phyloP scores from a whole-genome alignment of 2,329 filamentous ascomycete genomes.

The Epichloe sibirici region DNA sequence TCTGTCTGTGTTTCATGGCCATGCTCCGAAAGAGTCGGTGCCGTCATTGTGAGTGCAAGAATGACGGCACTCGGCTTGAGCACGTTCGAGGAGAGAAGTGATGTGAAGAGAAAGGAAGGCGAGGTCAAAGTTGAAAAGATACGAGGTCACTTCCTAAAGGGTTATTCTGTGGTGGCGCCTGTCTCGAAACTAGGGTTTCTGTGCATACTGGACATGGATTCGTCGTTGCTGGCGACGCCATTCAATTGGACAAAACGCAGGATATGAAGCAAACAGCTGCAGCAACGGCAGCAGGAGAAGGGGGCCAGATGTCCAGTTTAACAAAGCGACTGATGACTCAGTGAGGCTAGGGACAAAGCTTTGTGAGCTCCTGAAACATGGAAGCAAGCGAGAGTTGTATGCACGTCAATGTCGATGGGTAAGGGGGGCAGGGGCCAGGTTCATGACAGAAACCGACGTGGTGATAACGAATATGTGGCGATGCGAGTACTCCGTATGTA shows the following conservation, averaged over 20 bases:
- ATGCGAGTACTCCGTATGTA: too few species aligned
- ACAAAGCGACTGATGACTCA: not conserved
- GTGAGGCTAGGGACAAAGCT: not conserved
- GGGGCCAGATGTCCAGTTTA: not conserved
- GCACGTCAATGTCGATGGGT: not conserved
- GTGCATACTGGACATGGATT: constrained; percentile 11
- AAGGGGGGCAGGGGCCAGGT: not conserved
- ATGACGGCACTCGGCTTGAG: constrained; percentile 12
- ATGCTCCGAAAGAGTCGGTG: constrained; percentile 16
- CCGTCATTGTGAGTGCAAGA: constrained; percentile 22
- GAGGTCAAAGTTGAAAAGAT: not conserved
- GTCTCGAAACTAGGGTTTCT: constrained; percentile 10
- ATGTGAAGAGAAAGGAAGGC: not conserved
- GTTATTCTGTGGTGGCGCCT: constrained; percentile 8
- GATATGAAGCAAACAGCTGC: constrained; percentile 2
- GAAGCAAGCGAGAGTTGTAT: constrained; percentile 2
- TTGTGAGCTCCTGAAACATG: constrained; percentile 5
- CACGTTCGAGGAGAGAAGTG: constrained; percentile 12
- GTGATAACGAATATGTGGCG: not conserved
- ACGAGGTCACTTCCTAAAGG: not conserved
- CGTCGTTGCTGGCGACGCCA: constrained; percentile 7
- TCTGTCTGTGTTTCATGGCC: constrained; percentile 15
- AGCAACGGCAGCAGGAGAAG: not conserved
- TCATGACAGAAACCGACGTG: not conserved
- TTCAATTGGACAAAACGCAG: constrained; percentile 8